Percentiles rank a stretch among this genome's conserved stretches.
Conservation (phyloP, 2,329 filamentous ascomycete species). For the Penicillium sp. region DNA sequence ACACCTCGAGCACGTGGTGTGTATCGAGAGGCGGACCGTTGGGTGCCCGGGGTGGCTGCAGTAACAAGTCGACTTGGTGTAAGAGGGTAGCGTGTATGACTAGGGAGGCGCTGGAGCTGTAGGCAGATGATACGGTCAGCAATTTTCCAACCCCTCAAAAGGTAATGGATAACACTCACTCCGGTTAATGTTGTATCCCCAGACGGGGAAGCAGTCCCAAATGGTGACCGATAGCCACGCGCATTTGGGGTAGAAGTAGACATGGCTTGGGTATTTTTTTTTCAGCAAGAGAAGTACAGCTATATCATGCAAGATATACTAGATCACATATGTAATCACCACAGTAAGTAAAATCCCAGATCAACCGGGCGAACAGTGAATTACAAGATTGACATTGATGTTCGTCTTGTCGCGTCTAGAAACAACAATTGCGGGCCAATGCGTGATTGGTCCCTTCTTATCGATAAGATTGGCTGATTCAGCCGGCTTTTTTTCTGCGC, state of each 20-base stretch:
- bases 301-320: background rate
- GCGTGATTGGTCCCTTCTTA: conserved; percentile 27
- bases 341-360: background rate
- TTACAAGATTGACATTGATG: conserved; percentile 1
- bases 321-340: background rate
- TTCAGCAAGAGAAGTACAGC: background rate
- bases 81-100: conserved; percentile 31
- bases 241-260: conserved; percentile 33
- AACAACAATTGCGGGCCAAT: conserved; percentile 18
- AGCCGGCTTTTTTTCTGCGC: conserved; percentile 17
- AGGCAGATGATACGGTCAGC: background rate
- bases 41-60: conserved; percentile 32
- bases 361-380: background rate
- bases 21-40: conserved; percentile 33
- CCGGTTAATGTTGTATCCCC: conserved; percentile 31
- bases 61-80: conserved; percentile 37
- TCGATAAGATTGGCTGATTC: conserved; percentile 36
- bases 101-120: conserved; percentile 37
- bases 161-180: conserved; percentile 12
- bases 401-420: conserved; percentile 17
- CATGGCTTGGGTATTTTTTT: background rate
- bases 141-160: background rate
- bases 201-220: conserved; percentile 25
- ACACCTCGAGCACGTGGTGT: conserved; percentile 34
- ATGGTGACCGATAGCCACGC: conserved; percentile 26